A percentile compares a stretch with the other conserved stretches of the same genome.
Evolutionary conservation across 192 early-diverging fungal genomes (phyloP).

Genomic region (Podila clonocystis): DNA sequence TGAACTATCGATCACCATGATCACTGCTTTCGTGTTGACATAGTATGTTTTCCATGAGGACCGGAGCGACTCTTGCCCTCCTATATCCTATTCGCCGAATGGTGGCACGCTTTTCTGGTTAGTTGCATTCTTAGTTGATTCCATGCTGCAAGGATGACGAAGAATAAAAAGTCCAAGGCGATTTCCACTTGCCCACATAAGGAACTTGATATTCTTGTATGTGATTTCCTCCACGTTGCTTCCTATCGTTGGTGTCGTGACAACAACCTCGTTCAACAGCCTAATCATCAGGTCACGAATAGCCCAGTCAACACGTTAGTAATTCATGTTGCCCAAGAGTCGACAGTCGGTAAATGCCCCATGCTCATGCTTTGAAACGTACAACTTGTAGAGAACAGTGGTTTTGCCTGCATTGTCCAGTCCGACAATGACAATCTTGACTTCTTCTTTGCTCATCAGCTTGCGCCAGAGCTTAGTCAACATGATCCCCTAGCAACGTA

Average conservation of each 20-base stretch:
- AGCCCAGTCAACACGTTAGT: background rate
- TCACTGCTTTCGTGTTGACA: slow-evolving; percentile 72
- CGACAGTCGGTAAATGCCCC: background rate
- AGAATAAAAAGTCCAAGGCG: no score
- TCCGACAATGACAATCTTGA: slow-evolving; percentile 78
- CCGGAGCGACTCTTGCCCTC: slow-evolving; percentile 69
- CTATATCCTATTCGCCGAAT: slow-evolving; percentile 57
- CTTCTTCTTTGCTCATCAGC: slow-evolving; percentile 67
- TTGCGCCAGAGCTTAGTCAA: slow-evolving; percentile 68
- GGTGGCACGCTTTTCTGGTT: no score
- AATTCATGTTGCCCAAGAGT: background rate
- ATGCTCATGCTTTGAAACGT: slow-evolving; percentile 1
- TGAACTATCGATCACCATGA: slow-evolving; percentile 80
- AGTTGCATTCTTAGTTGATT: no score
- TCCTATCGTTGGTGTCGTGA: slow-evolving; percentile 77
- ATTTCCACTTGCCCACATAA: slow-evolving; percentile 75
- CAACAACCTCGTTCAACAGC: slow-evolving; percentile 68
- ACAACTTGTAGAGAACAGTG: slow-evolving; percentile 70
- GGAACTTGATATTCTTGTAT: slow-evolving; percentile 75
- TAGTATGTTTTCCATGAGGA: slow-evolving; percentile 77
- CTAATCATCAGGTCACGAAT: slow-evolving; percentile 10
- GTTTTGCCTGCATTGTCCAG: slow-evolving; percentile 81
- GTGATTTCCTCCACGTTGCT: slow-evolving; percentile 75
- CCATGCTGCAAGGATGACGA: background rate
- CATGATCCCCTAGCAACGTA: slow-evolving; percentile 56